Percentiles rank a stretch among this genome's conserved stretches.
Evolutionary conservation across 768 basidiomycete genomes (phyloP).

Genomic region (Psilocybe sp.): DNA sequence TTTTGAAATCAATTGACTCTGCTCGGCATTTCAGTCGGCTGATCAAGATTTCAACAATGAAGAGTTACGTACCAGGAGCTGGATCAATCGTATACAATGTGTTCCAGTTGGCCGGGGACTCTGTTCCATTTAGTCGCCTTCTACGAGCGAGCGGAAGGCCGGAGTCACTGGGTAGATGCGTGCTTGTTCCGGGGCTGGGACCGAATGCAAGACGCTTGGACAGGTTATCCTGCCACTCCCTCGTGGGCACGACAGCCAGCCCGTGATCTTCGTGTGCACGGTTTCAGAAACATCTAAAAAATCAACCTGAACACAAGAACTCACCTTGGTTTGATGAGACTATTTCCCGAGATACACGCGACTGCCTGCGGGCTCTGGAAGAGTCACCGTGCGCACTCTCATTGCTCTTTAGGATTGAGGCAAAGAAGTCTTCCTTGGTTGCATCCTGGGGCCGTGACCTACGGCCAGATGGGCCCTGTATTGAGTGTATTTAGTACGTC

Average conservation of each 20-base stretch:
- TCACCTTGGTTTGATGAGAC: constrained; percentile 69
- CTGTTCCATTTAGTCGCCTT: constrained; percentile 40
- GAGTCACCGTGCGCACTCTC: constrained; percentile 48
- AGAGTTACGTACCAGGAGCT: constrained; percentile 16
- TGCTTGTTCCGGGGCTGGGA: constrained; percentile 16
- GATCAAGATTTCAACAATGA: not conserved
- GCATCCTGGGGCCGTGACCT: constrained; percentile 56
- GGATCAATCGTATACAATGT: constrained; percentile 58
- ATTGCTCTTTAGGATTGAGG: constrained; percentile 64
- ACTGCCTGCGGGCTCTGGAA: constrained; percentile 66
- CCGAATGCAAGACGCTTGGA: constrained; percentile 48
- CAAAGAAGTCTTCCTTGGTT: constrained; percentile 78
- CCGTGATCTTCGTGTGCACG: constrained; percentile 44
- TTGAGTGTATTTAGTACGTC: constrained; percentile 8
- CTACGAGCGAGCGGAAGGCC: constrained; percentile 41
- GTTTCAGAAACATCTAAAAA: constrained; percentile 1
- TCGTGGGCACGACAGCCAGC: constrained; percentile 61
- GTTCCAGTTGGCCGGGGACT: constrained; percentile 46
- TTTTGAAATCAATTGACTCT: constrained; percentile 41
- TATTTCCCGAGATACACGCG: constrained; percentile 74
- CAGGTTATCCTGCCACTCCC: constrained; percentile 78
- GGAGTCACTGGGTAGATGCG: constrained; percentile 21
- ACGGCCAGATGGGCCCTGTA: constrained; percentile 68
- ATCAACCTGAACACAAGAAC: constrained; percentile 7
- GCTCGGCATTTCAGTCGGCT: not conserved